Percentiles rank a stretch among this genome's conserved stretches.
These are phyloP conservation scores for Schizochytrium sp. DNA, from an alignment of 108 stramenopile species.

Conservation along the genomic window DNA sequence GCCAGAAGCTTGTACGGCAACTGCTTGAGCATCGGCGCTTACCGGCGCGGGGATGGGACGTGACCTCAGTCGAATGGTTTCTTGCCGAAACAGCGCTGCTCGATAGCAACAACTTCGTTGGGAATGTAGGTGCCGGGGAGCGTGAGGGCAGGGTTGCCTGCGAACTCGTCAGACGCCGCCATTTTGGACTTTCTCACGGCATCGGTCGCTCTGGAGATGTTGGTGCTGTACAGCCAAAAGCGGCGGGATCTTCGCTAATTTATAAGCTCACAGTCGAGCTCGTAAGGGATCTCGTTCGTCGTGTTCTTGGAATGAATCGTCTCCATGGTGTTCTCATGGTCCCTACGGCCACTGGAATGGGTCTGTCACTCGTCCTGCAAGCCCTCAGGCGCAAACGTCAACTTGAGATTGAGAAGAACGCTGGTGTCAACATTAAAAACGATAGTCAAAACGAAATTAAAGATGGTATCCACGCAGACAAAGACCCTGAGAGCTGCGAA, in stretches of 20 bases:
- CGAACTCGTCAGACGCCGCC: constrained; percentile 85
- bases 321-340: constrained; percentile 84
- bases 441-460: constrained; percentile 64
- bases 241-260: constrained; percentile 93
- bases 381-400: constrained; percentile 73
- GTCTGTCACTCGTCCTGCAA: constrained; percentile 82
- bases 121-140: constrained; percentile 94
- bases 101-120: constrained; percentile 79
- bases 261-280: constrained; percentile 83
- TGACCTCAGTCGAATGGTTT: constrained; percentile 68
- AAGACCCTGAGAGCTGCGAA: too few species aligned
- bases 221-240: constrained; percentile 97
- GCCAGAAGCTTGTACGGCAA: background rate
- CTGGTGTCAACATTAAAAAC: constrained; percentile 41
- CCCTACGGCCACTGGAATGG: constrained; percentile 95
- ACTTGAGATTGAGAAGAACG: background rate
- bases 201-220: constrained; percentile 97
- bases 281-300: constrained; percentile 86
- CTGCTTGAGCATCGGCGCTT: constrained; percentile 71
- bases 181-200: constrained; percentile 94
- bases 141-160: constrained; percentile 96
- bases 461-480: too few species aligned
- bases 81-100: constrained; percentile 71
- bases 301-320: constrained; percentile 85
- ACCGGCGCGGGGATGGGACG: constrained; percentile 74